Evolutionary conservation across 148 eudicot species (phyloP), one percentile per base, ranked within the genome.

Genomic region (Simmondsia chinensis): DNA sequence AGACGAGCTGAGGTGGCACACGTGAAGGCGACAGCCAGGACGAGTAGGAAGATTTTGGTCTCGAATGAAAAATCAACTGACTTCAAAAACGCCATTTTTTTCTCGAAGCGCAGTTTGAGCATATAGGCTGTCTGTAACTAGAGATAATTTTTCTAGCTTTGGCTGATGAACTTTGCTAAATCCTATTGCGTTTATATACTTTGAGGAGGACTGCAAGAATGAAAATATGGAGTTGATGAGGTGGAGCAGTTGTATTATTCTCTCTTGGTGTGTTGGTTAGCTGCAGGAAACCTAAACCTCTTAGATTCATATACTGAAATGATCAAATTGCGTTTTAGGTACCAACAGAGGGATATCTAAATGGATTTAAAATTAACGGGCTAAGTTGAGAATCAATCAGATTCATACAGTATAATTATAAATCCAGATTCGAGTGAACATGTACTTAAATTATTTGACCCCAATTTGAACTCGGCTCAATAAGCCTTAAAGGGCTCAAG

Each of bases 251-350:
- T 72, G 41, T 17, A 7, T 20, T 11, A 41, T 7, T 26, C 18
- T 33, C 58, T 61, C 40, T 4, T 31, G 46, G 72, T 76, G 83
- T 58, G 40, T 76, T 69, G 45, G 83, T 72, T 76, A 58, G 59
- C 60, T 53, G 43, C 47, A 20, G 66, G 23, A 43, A 45, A 64
- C 65, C 60, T 54, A 58, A 56, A 31, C 55, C 59, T 52, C 39
- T 42, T 21, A 45, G 9, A 32, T 23, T 43, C 39, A 53, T 20
- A 4, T 1, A 7, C 9, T 13, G n/a, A 15, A 19, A 33, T 12
- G 15, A 54, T 16, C 31, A 30, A 10, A 38, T 13, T 3, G 29
- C 22, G 8, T 36, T 50, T 45, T 18, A 33, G 44, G 37, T 55
- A 11, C 43, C 31, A 63, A 46, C 51, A 33, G 39, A 51, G 51